These are phyloP conservation scores for Rhodotorula kratochvilovae DNA, from an alignment of 768 basidiomycete genomes.

Conservation along the genomic window DNA sequence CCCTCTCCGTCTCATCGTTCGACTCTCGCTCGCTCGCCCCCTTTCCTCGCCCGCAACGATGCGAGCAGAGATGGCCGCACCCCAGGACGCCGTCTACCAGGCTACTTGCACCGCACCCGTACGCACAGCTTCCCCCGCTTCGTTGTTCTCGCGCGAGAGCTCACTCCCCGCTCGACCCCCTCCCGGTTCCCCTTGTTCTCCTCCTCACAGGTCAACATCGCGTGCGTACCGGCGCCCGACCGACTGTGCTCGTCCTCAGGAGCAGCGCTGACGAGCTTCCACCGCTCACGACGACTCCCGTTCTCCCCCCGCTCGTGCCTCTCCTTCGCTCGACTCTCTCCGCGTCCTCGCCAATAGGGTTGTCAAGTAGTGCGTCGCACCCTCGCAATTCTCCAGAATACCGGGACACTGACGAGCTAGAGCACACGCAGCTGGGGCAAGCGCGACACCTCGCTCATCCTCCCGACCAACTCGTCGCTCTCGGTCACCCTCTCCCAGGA, in stretches of 20 bases:
- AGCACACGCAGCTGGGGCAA: slow-evolving; percentile 70
- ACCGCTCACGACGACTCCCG: not conserved
- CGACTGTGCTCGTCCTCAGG: not conserved
- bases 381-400: not conserved
- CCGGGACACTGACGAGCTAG: not conserved
- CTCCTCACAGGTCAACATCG: slow-evolving; percentile 6
- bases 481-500: slow-evolving; percentile 96
- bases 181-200: not conserved
- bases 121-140: not conserved
- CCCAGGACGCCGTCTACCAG: slow-evolving; percentile 1
- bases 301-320: not conserved
- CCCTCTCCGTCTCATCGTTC: too few species aligned
- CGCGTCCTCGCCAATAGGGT: not conserved
- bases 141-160: not conserved
- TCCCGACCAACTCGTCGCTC: slow-evolving; percentile 97
- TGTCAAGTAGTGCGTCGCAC: slow-evolving; percentile 31
- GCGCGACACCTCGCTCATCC: slow-evolving; percentile 86
- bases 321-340: not conserved
- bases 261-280: not conserved
- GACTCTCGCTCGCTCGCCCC: not conserved
- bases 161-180: not conserved
- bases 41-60: not conserved
- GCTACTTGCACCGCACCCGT: slow-evolving; percentile 43
- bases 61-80: not conserved
- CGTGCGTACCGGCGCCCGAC: not conserved